Percentiles rank a stretch among this genome's conserved stretches.
Conservation (phyloP, 2,329 filamentous ascomycete species). For the Pseudopyricularia javanii region DNA sequence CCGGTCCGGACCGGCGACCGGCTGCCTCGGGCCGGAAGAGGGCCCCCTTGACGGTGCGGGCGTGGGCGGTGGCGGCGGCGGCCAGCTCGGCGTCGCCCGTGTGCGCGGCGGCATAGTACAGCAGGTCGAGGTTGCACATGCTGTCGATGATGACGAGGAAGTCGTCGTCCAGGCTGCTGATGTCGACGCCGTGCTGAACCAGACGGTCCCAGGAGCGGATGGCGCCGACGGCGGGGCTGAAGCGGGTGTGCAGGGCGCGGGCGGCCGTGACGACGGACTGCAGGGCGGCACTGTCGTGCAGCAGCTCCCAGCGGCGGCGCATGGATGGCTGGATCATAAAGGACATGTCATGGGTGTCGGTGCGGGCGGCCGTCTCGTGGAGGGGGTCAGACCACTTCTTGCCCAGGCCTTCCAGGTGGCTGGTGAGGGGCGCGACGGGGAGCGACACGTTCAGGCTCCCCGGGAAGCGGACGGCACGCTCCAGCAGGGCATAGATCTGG, state of each 20-base stretch:
- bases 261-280: conserved; percentile 29
- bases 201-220: conserved; percentile 35
- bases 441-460: conserved; percentile 4
- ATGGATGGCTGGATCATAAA: conserved; percentile 40
- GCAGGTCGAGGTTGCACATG: conserved; percentile 25
- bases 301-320: conserved; percentile 33
- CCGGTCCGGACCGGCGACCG: conserved; percentile 10
- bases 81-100: conserved; percentile 8
- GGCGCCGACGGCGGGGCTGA: conserved; percentile 26
- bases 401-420: conserved; percentile 12
- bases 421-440: not conserved
- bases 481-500: conserved; percentile 19
- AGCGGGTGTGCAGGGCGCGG: conserved; percentile 27
- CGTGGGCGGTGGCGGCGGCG: conserved; percentile 22
- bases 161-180: conserved; percentile 17
- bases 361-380: conserved; percentile 21
- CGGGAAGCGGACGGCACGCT: conserved; percentile 19
- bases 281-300: conserved; percentile 22
- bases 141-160: conserved; percentile 30
- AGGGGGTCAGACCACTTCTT: conserved; percentile 21
- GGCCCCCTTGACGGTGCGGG: conserved; percentile 23
- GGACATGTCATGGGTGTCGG: conserved; percentile 40
- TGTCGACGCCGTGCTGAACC: conserved; percentile 15
- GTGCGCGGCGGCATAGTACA: conserved; percentile 20
- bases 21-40: conserved; percentile 28